Percentiles rank a stretch among this genome's conserved stretches.
phyloP scores from a whole-genome alignment of 495 filamentous ascomycete species.

The Penicillium antarcticum region DNA sequence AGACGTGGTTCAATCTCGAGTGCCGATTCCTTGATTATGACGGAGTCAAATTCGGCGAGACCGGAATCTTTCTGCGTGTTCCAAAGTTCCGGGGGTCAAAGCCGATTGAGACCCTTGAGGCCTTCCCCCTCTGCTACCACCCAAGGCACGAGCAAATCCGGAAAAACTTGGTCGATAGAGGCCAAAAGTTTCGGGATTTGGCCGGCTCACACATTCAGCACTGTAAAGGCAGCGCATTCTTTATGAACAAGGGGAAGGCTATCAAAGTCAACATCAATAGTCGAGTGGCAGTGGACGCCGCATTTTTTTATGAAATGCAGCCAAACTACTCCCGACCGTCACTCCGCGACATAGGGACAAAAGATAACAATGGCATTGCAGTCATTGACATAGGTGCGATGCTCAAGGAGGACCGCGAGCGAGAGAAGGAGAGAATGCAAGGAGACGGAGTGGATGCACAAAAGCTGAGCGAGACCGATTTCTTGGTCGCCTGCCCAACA shows the following conservation, averaged over 20 bases:
- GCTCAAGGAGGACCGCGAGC: constrained; percentile 17
- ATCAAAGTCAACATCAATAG: constrained; percentile 22
- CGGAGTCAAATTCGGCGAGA: constrained; percentile 21
- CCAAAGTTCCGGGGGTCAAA: constrained; percentile 28
- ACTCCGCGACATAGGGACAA: constrained; percentile 7
- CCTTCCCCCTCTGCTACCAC: constrained; percentile 27
- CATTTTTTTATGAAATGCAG: constrained; percentile 23
- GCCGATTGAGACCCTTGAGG: constrained; percentile 23
- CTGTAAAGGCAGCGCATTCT: constrained; percentile 23
- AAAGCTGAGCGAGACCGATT: constrained; percentile 21
- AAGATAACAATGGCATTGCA: constrained; percentile 11
- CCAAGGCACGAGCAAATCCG: constrained; percentile 11
- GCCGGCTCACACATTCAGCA: constrained; percentile 17
- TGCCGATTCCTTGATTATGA: constrained; percentile 33
- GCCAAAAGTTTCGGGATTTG: constrained; percentile 25
- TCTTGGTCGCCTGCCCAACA: constrained; percentile 22
- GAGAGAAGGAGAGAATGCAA: constrained; percentile 22
- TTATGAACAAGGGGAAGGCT: constrained; percentile 23
- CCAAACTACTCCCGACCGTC: constrained; percentile 27
- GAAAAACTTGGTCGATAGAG: constrained; percentile 20
- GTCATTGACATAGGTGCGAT: constrained; percentile 13
- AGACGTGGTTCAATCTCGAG: constrained; percentile 31
- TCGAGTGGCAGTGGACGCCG: constrained; percentile 21
- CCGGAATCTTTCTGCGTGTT: constrained; percentile 17
- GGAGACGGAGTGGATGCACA: constrained; percentile 14